Evolutionary conservation across 441 rosid genomes (phyloP).

Genomic region (Macaranga tanarius): DNA sequence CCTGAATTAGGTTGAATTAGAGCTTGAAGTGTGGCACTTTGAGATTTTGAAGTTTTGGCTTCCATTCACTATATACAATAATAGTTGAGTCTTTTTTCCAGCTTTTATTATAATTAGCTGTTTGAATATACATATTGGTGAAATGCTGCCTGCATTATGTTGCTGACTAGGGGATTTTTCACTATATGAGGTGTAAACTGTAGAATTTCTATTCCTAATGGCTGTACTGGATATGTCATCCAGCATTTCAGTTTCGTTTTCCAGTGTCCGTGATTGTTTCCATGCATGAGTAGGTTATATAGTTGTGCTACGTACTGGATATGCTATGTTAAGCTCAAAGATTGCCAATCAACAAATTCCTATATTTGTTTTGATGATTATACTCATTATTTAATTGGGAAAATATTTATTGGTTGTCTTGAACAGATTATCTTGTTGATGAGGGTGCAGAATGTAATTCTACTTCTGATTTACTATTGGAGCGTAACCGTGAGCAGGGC

Average conservation of each 20-base stretch:
- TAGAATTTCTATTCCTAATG: not conserved
- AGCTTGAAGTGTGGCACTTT: not conserved
- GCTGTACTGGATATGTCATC: not conserved
- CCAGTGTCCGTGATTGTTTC: not conserved
- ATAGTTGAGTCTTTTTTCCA: not conserved
- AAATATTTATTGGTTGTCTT: slow-evolving; percentile 27
- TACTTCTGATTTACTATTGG: slow-evolving; percentile 88
- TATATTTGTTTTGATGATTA: not conserved
- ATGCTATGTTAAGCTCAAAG: not conserved
- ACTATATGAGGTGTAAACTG: not conserved
- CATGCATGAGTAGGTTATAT: not conserved
- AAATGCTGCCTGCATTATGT: not conserved
- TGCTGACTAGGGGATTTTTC: not conserved
- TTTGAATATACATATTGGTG: not conserved
- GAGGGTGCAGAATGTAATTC: slow-evolving; percentile 97
- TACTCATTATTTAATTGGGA: slow-evolving; percentile 19
- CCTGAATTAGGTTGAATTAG: not conserved
- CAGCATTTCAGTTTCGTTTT: not conserved
- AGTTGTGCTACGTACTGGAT: not conserved
- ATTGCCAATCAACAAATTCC: slow-evolving; percentile 3
- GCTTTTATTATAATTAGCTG: not conserved
- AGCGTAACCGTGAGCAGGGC: slow-evolving; percentile 95
- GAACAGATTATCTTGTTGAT: slow-evolving; percentile 93
- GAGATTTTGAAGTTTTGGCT: not conserved
- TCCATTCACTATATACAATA: not conserved